Base-by-base conservation (phyloP, 345 rosid species). In the Salix viminalis region DNA sequence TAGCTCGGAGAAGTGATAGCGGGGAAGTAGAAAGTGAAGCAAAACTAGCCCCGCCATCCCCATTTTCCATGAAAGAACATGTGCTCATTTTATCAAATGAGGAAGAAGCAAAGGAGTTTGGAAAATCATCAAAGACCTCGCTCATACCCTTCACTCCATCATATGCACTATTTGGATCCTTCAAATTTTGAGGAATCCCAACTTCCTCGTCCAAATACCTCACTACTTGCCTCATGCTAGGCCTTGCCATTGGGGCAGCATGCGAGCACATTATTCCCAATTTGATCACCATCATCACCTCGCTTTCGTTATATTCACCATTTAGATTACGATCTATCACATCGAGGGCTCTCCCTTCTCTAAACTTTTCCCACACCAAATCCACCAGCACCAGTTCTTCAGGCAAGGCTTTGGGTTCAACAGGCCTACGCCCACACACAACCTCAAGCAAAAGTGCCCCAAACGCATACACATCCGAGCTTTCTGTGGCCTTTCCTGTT, bases 1-100 rank as follows among this genome's bases (percentile, higher is more conserved):
- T 34, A 7, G 54, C 80, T 26, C 62, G 54, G 39, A 73, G 81
- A 71, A 80, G 78, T 9, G 90, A 71, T 28, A 71, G 70, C 0
- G 88, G 80, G n/a, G 89, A 80, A 77, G 81, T 77, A 12, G 89
- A 85, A 46, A 81, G 18, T 19, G 90, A 79, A 50, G 78, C 77
- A 72, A 69, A 76, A 46, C 76, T 75, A 14, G 32, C 23, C 52
- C 76, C 80, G n/a, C 50, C 70, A 14, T 61, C 64, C 24, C 81
- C 80, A 30, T 71, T 83, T 41, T 71, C 83, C 64, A 39, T 19
- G 7, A 76, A 82, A 0, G 85, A 78, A 34, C 39, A 23, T 5
- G 83, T 46, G 34, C 76, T 80, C 83, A 70, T 79, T 28, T 79
- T 79, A 58, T 81, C 85, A 64, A 82, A 86, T 0, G 85, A 77